Evolutionary conservation across 1,284 basidiomycete species (phyloP), one percentile per base, ranked within the genome.

Genomic region (Trametes sp.): DNA sequence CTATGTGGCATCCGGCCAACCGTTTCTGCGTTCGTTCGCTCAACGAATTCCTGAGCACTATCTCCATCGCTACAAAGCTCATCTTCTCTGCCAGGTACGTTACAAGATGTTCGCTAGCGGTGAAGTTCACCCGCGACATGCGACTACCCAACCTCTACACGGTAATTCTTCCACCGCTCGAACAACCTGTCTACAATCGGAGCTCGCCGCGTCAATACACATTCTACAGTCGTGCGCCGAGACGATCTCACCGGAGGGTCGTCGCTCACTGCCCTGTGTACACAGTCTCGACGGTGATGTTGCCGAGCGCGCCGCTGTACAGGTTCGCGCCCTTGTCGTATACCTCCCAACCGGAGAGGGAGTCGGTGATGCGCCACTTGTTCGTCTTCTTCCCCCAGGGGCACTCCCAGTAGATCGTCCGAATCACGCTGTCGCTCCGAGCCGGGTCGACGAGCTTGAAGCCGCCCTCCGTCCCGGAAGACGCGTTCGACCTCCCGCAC

Each of bases 361-460:
- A 14, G 6, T 11, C 36, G 49, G 31, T 58, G 28, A 51, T n/a
- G 5, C 9, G 16, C 57, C 57, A 58, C n/a, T 19, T 44, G 35
- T 58, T 58, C 26, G 9, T 52, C 36, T 36, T 21, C n/a, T 8
- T 14, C 14, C 48, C 23, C 48, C 48, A 58, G 2, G 57, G 49
- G 48, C 57, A 58, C 42, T 58, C 57, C 57, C 57, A 58, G 48
- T 58, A 44, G 49, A 58, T 42, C 45, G 41, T 21, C 23, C 57
- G 57, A 21, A 52, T 51, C 11, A 35, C 31, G 26, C 28, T 9
- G 33, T 29, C 21, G n/a, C 24, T 38, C 24, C 28, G 29, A 10
- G 5, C 28, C 35, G 35, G 24, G 57, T 58, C 57, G 48, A 58
- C 49, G 49, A 58, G 26, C 21, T 29, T 14, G 31, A 58, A 52